Conservation (phyloP, 2,329 filamentous ascomycete species). For the Neopestalotiopsis clavispora region DNA sequence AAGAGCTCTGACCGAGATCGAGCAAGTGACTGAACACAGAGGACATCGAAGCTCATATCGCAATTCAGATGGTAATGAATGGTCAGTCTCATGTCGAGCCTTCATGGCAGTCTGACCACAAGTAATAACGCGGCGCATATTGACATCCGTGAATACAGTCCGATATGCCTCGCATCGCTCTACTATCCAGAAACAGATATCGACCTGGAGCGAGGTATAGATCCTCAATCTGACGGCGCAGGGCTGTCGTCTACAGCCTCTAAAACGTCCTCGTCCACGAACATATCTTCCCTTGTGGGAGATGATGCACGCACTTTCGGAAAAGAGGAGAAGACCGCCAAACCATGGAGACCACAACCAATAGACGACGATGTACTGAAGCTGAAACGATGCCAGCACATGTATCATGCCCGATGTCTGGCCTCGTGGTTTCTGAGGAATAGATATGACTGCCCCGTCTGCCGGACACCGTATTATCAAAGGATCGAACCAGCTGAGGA, state of each 20-base stretch:
- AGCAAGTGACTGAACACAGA: constrained; percentile 26
- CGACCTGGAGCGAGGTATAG: constrained; percentile 14
- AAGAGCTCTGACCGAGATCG: constrained; percentile 26
- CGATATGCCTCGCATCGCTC: constrained; percentile 32
- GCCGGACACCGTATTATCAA: constrained; percentile 40
- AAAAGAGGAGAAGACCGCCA: constrained; percentile 14
- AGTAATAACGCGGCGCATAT: not conserved
- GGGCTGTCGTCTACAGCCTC: not conserved
- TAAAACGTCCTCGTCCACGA: constrained; percentile 13
- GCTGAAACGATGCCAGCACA: constrained; percentile 42
- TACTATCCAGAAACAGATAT: constrained; percentile 20
- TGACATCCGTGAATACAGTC: constrained; percentile 21
- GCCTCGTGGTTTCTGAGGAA: constrained; percentile 43
- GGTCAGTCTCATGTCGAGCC: constrained; percentile 21
- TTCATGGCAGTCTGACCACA: not conserved
- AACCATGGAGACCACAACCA: constrained; percentile 16
- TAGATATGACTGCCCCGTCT: constrained; percentile 44
- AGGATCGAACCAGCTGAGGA: constrained; percentile 15
- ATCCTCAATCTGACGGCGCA: constrained; percentile 23
- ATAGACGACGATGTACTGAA: constrained; percentile 39
- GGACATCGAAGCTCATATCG: constrained; percentile 19
- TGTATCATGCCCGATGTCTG: constrained; percentile 45
- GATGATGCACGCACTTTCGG: not conserved
- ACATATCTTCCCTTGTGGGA: constrained; percentile 14
- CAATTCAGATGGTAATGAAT: constrained; percentile 24